Evolutionary conservation across 768 basidiomycete species (phyloP), one percentile per base, ranked within the genome.

Genomic region (Kwoniella sp.): DNA sequence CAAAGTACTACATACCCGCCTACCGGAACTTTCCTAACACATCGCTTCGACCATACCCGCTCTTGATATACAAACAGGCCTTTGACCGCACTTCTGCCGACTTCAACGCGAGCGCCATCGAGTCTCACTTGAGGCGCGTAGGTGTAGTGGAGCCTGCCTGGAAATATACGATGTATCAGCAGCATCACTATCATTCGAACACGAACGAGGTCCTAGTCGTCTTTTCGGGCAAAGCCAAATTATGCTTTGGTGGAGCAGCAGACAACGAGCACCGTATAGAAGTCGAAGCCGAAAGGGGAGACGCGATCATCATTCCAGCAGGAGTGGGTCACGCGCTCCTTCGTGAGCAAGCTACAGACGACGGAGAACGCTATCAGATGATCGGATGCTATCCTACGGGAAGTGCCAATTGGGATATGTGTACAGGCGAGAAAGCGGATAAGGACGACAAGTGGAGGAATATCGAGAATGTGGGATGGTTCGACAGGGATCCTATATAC

Each of bases 111-210:
- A 38, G 63, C 2, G 52, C 69, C 0, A 77, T 84, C 61, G 82
- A 83, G 55, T 64, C 74, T 20, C 82, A 84, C 66, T 66, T 85
- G 34, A 48, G 51, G 17, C 72, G 62, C 29, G 69, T 81, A 28
- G 82, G 80, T 9, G 80, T 81, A n/a, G 76, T 78, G 15, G 63
- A 65, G 37, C 83, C 83, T 2, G 77, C 81, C 60, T 84, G 84
- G 83, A 79, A 81, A 15, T 84, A 82, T 71, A 80, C 82, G 26
- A 83, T 83, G 82, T 84, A 83, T 75, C 67, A 59, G 48, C 74
- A 74, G 28, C 78, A 81, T 26, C 83, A 84, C 68, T 85, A 81
- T 70, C 83, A 84, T 66, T 81, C 80, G n/a, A 83, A 82, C 45
- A 81, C 81, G 13, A 82, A 84, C 78, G 83, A 84, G 61, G 77